Evolutionary conservation across 2,329 filamentous ascomycete genomes (phyloP), one percentile per base, ranked within the genome.

Genomic region (Plectosphaerella sp.): DNA sequence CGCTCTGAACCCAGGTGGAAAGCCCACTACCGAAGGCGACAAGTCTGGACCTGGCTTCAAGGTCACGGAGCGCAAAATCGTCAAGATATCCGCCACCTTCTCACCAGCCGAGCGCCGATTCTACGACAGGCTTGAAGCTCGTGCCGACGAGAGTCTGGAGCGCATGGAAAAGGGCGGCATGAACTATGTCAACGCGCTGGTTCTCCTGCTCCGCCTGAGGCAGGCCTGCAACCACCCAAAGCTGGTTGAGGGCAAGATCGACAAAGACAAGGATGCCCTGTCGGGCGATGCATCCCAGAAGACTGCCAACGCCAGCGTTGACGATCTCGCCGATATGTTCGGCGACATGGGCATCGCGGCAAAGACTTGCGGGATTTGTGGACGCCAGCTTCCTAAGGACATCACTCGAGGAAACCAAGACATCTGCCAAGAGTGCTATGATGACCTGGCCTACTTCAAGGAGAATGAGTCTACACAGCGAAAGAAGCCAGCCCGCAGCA

Each of bases 161-260:
- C 83, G 86, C 66, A 95, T 97, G 88, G 92, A 96, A 85, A 83
- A 82, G 48, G 86, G 83, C 7, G 84, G 89, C 63, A 75, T 92
- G 50, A 95, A 91, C 72, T 97, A 97, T 65, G 93, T 95, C 53
- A 95, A 91, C 61, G 94, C 94, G 16, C 83, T 99, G 64, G 92
- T 96, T 12, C 75, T 99, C 55, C 81, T 99, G n/a, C 75, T 99
- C 52, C 86, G 94, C 39, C 76, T 99, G 54, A 82, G 94, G 54
- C 94, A 99, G 68, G 89, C 91, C 18, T 99, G 94, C 69, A 96
- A 99, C 64, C 94, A 99, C 66, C 91, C 92, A 0, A 87, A 91
- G 58, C 77, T 99, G 45, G 87, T 96, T 12, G 89, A 90, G 58
- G 87, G 86, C 57, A 93, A 95, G 63, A 77, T 97, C 52, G 87